Evolutionary conservation across 495 filamentous ascomycete genomes (phyloP), one percentile per base, ranked within the genome.

Genomic region (Trypethelium eluteriae): DNA sequence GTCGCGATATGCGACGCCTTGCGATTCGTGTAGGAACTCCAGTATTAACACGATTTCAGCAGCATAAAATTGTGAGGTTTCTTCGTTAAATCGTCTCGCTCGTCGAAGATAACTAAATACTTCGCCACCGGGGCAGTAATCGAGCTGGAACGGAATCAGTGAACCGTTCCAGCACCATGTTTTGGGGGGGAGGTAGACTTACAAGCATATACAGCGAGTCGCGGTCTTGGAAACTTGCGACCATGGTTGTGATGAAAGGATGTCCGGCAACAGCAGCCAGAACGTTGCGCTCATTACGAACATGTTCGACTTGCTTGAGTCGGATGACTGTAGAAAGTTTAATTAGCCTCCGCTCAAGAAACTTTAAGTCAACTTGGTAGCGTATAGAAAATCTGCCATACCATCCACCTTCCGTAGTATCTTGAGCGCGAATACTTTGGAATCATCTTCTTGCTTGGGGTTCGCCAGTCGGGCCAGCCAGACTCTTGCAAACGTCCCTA

Each of bases 231-330:
- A 97, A 98, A 66, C 90, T 92, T 44, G 89, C 89, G 46, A 94
- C 81, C 71, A 96, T 82, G n/a, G 85, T 89, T 67, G 93, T 97
- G 72, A 98, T 96, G 77, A 98, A 97, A 41, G 94, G 94, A 75
- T 97, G 90, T 25, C 92, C 92, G 61, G 90, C 85, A 39, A 97
- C 93, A 65, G 90, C 89, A 67, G 89, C 86, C 4, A 98, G 86
- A 18, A 95, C 89, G 69, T 85, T 85, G 44, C 94, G 87, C 79
- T 98, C 94, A 76, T 96, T 94, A 70, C 91, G 89, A 66, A 97
- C 92, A 81, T 98, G 94, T 79, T 97, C 94, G 70, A 97, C 88
- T 78, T 98, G 94, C 82, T 98, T 98, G 69, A 97, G 81, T 70
- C 90, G 90, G 79, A 98, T 93, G 66, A 98, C 92, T 91, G 77